phyloP scores from a whole-genome alignment of 441 rosid species.

The Arabidopsis lyrata region DNA sequence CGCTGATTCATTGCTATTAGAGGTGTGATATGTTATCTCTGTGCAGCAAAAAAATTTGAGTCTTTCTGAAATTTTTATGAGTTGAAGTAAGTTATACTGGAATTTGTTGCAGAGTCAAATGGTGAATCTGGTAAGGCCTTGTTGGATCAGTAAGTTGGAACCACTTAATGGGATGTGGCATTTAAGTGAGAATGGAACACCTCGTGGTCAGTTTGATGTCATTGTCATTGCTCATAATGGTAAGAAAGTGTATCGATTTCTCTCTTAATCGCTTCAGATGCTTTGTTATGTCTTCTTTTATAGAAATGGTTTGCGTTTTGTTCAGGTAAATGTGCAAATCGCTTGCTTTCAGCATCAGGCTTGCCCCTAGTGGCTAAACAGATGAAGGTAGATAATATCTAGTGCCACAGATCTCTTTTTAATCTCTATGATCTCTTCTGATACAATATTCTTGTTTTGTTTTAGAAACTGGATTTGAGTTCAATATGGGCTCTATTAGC shows the following conservation, averaged over 20 bases:
- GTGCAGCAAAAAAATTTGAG: background rate
- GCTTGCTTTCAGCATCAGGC: constrained; percentile 90
- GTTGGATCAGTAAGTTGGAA: constrained; percentile 91
- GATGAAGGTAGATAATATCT: constrained; percentile 70
- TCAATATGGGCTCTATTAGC: constrained; percentile 98
- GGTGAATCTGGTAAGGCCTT: constrained; percentile 83
- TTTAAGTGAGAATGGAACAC: constrained; percentile 85
- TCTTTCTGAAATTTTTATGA: background rate
- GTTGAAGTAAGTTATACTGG: constrained; percentile 5
- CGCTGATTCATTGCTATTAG: constrained; percentile 75
- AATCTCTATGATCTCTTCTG: constrained; percentile 13
- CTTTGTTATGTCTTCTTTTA: constrained; percentile 9
- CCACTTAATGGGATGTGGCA: constrained; percentile 92
- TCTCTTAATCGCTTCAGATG: constrained; percentile 20
- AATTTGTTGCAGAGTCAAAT: constrained; percentile 57
- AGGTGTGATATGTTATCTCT: constrained; percentile 51
- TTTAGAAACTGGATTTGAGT: constrained; percentile 79
- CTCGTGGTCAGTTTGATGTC: constrained; percentile 76
- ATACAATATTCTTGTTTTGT: background rate
- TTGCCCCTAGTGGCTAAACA: constrained; percentile 87
- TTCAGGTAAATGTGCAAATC: constrained; percentile 95
- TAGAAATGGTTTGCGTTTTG: constrained; percentile 22
- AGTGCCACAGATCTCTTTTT: background rate
- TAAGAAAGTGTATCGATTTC: constrained; percentile 42
- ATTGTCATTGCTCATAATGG: constrained; percentile 97